Conservation (phyloP, 441 rosid genomes). For the Erysimum pusillum region DNA sequence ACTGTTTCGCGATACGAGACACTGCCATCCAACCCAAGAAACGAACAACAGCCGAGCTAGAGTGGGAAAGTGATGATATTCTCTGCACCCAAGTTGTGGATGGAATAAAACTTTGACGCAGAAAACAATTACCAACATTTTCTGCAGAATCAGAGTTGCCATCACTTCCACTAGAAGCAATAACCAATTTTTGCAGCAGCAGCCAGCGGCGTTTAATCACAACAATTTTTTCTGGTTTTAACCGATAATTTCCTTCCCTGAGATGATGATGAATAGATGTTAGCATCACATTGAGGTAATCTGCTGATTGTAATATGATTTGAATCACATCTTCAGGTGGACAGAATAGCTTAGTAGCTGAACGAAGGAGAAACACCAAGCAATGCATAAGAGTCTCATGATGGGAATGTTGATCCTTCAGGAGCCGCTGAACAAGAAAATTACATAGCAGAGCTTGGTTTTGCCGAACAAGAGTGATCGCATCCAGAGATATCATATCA, state of each 20-base stretch:
- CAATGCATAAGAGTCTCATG: constrained; percentile 84
- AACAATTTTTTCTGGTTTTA: constrained; percentile 59
- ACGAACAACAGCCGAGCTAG: constrained; percentile 74
- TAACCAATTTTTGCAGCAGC: constrained; percentile 75
- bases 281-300: constrained; percentile 65
- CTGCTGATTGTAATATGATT: constrained; percentile 70
- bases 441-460: constrained; percentile 73
- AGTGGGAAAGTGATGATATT: constrained; percentile 66
- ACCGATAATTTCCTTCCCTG: constrained; percentile 61
- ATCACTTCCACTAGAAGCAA: constrained; percentile 75
- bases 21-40: constrained; percentile 96
- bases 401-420: constrained; percentile 70
- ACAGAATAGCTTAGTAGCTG: constrained; percentile 75
- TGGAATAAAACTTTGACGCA: constrained; percentile 70
- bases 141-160: constrained; percentile 58
- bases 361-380: constrained; percentile 74
- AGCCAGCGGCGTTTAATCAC: constrained; percentile 71
- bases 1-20: constrained; percentile 73
- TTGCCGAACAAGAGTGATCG: constrained; percentile 83
- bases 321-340: constrained; percentile 69
- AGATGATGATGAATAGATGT: constrained; percentile 57
- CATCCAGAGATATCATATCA: constrained; percentile 71
- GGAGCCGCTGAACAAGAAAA: constrained; percentile 71
- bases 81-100: constrained; percentile 76
- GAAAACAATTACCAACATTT: constrained; percentile 52